Evolutionary conservation across 1,139 yeast species (phyloP).

Genomic region (Geotrichum siamense): DNA sequence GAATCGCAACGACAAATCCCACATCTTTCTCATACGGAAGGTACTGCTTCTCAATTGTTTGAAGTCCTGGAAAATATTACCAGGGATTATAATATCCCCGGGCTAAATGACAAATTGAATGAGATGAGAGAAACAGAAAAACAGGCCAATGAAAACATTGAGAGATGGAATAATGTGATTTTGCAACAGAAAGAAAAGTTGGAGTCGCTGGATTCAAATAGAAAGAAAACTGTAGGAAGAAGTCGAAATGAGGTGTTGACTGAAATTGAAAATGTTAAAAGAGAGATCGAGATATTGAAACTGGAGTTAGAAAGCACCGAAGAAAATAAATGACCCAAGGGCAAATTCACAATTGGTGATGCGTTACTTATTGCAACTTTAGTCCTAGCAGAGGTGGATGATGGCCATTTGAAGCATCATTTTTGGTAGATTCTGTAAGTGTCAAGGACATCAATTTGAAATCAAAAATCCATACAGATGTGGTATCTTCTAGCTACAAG

Average conservation of each 20-base stretch:
- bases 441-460: not conserved
- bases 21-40: slow-evolving; percentile 9
- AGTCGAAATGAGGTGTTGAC: not conserved
- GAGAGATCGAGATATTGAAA: slow-evolving; percentile 26
- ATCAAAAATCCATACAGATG: not conserved
- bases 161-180: slow-evolving; percentile 33
- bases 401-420: not conserved
- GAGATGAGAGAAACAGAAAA: slow-evolving; percentile 24
- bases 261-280: slow-evolving; percentile 13
- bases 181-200: slow-evolving; percentile 18
- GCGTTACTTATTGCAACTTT: too few species aligned
- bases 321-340: not conserved
- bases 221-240: not conserved
- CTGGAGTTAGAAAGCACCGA: slow-evolving; percentile 22
- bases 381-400: too few species aligned
- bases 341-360: not conserved
- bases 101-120: slow-evolving; percentile 27
- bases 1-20: slow-evolving; percentile 29
- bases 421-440: not conserved
- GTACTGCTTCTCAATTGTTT: slow-evolving; percentile 13
- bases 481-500: not conserved
- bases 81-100: slow-evolving; percentile 24
- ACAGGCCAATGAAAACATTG: slow-evolving; percentile 26
- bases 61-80: slow-evolving; percentile 15
- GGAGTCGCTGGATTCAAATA: not conserved